Percentiles rank a stretch among this genome's conserved stretches.
These are phyloP conservation scores for Colletotrichum endophyticum DNA, from an alignment of 2,329 filamentous ascomycete genomes.

Conservation along the genomic window DNA sequence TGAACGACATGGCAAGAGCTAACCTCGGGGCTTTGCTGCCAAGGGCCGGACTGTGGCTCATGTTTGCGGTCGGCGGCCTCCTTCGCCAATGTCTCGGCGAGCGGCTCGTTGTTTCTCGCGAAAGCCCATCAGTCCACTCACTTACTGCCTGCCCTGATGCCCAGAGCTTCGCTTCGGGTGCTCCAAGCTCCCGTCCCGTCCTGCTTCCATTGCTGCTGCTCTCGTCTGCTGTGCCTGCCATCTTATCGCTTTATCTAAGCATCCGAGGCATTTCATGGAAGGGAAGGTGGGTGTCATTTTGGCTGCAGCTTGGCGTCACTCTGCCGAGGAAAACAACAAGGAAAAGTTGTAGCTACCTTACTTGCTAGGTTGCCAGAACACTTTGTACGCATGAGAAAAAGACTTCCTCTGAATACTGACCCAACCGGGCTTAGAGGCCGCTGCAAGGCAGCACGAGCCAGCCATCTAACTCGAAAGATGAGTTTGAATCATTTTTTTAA, in stretches of 20 bases:
- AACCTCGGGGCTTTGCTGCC: not conserved
- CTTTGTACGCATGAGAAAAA: not conserved
- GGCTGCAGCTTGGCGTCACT: not conserved
- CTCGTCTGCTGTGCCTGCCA: not conserved
- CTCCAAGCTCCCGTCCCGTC: not conserved
- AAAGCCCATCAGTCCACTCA: not conserved
- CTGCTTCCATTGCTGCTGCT: not conserved
- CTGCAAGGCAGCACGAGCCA: not conserved
- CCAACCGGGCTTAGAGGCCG: not conserved
- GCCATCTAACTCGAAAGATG: not conserved
- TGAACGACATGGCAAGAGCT: not conserved
- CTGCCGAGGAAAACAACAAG: not conserved
- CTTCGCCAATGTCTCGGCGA: conserved; percentile 8
- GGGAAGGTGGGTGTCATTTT: not conserved
- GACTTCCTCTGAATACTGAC: not conserved
- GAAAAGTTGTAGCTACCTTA: not conserved
- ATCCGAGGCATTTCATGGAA: not conserved
- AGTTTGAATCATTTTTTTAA: not conserved
- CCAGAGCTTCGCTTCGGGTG: not conserved
- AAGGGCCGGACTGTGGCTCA: conserved; percentile 14
- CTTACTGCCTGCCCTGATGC: not conserved
- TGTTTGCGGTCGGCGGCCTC: conserved; percentile 8
- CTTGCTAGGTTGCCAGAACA: not conserved
- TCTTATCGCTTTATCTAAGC: not conserved
- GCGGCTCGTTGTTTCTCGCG: not conserved